Base-by-base conservation (phyloP, 768 basidiomycete species). In the Boletus sensibilis region DNA sequence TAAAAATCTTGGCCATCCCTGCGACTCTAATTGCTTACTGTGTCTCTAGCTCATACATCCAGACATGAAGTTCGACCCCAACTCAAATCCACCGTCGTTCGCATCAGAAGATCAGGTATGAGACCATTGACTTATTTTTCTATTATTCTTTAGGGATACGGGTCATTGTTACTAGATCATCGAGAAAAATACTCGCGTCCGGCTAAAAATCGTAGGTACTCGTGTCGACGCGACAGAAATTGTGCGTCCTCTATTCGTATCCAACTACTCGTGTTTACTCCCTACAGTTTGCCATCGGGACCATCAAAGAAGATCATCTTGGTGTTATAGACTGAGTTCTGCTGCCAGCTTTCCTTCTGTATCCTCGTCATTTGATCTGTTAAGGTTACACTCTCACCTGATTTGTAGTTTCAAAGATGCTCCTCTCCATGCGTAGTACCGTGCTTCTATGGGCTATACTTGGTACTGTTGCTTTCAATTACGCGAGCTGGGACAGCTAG, bases 141-240 rank as follows among this genome's bases (percentile, higher is more conserved):
- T 53, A 29, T 45, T 21, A 27, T 45, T 45, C 9, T 39, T 52
- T 34, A 27, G 46, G 2, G 11, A 21, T 20, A 16, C 4, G 9
- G 45, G 20, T 16, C 20, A 2, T 33, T 44, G 5, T 33, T 12
- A 23, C 8, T 62, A 93, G 90, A 88, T 93, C 60, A 95, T 98
- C 58, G 92, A 95, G 72, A 95, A 94, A 73, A 92, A 94, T 62
- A 92, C 92, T 0, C 85, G 87, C 50, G 86, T 98, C 47, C 85
- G 97, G 38, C 81, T 98, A 72, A 96, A 98, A 75, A 93, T 99
- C 42, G 95, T 99, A n/a, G 97, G 97, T 33, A 97, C 94, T 23
- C 86, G 95, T 68, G 92, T 98, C 4, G 97, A 99, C 68, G 94
- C 95, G 34, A 98, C 94, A 23, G 95, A 98, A 74, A 97, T 99